Evolutionary conservation across 1,139 yeast species (phyloP), one percentile per base, ranked within the genome.

Genomic region (Saccharomyces pastorianus): DNA sequence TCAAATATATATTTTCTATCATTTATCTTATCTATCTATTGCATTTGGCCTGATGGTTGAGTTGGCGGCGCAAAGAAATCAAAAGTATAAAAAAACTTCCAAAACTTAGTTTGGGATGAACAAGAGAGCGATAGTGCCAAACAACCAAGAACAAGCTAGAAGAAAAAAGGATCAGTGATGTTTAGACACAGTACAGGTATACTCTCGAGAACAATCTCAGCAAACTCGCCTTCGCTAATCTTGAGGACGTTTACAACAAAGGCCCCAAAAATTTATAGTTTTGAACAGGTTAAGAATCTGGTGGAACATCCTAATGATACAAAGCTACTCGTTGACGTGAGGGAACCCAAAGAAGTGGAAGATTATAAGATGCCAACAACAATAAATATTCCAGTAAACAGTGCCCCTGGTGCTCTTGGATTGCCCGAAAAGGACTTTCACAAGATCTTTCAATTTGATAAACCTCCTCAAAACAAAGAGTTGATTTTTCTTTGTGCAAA

Each of bases 381-480:
- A 11, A 73, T 90, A 59, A 93, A 93, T 68, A 79, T 93, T 56
- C 99, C 99, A 20, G 85, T 84, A 74, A 90, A 89, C 67, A 83
- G 95, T 6, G 81, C 91, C 14, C 98, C 98, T 0, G 96, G 96
- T n/a, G 98, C 98, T 0, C 77, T 93, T 59, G 89, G 88, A 53
- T 78, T 93, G 56, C 73, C 84, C 2, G 77, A 80, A 6, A 95
- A 87, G 53, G 96, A 88, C 61, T 93, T 95, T 66, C 78, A 81
- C 63, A 88, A 86, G 44, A 76, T 81, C 53, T 90, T 91, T 73
- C 93, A 96, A 14, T 84, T 90, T 65, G 77, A 76, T n/a, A 93
- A 93, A 73, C 99, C 99, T 4, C 64, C 74, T 6, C 70, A 76
- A 47, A 83, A 82, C 51, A 81, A 86, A 66, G 89, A 88, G 62